These are phyloP conservation scores for Scenedesmus sp. DNA, from an alignment of 163 green algal species.

Conservation along the genomic window DNA sequence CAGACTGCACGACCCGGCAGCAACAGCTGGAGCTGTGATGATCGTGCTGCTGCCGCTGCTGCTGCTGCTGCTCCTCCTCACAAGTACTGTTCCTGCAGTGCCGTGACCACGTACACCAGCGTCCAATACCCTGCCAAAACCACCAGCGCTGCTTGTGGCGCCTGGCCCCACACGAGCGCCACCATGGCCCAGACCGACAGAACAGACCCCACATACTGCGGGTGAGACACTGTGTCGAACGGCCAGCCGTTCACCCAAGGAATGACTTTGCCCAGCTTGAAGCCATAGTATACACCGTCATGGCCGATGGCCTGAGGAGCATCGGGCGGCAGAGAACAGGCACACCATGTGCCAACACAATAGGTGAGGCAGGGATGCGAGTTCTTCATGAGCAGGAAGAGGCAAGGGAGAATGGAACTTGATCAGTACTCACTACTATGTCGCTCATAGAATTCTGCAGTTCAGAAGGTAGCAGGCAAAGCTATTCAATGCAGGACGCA, in stretches of 20 bases:
- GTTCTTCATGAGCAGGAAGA: too few species aligned
- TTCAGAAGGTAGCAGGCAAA: too few species aligned
- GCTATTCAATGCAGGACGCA: too few species aligned
- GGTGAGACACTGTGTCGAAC: conserved; percentile 84
- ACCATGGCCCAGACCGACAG: conserved; percentile 77
- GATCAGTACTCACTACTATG: too few species aligned
- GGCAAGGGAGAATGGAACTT: too few species aligned
- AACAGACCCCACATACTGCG: conserved; percentile 87
- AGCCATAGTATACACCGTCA: conserved; percentile 89
- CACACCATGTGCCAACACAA: too few species aligned
- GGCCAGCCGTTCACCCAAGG: conserved; percentile 86
- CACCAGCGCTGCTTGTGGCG: conserved; percentile 54
- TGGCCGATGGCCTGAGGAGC: conserved; percentile 73
- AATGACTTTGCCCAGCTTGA: conserved; percentile 81
- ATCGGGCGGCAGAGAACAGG: neutral
- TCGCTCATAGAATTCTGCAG: too few species aligned
- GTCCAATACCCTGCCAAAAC: conserved; percentile 73
- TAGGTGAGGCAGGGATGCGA: too few species aligned
- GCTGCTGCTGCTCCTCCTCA: conserved; percentile 23
- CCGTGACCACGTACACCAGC: conserved; percentile 77
- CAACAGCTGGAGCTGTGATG: too few species aligned
- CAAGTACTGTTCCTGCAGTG: conserved; percentile 72
- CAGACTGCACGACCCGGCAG: neutral
- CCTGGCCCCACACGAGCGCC: conserved; percentile 70
- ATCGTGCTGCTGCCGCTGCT: too few species aligned